Percentiles rank a stretch among this genome's conserved stretches.
Evolutionary conservation across 306 rosid genomes (phyloP).

Genomic region (Fagus crenata): DNA sequence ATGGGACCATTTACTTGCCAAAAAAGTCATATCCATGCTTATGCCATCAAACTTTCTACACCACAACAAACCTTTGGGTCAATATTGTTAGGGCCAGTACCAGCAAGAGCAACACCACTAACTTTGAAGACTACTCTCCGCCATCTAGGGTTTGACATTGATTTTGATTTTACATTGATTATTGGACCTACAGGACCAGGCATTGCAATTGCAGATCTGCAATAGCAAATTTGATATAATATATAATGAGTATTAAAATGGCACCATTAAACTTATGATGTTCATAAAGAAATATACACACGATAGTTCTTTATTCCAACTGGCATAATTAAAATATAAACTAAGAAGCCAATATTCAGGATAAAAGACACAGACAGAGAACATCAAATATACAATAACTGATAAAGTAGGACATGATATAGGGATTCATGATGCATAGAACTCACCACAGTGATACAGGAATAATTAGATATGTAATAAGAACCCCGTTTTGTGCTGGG

Average conservation of each 20-base stretch:
- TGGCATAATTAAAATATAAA: not conserved
- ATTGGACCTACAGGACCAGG: conserved; percentile 58
- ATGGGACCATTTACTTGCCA: conserved; percentile 10
- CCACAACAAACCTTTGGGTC: conserved; percentile 72
- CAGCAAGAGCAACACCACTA: conserved; percentile 90
- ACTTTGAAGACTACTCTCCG: conserved; percentile 92
- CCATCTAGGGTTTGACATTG: conserved; percentile 67
- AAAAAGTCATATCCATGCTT: conserved; percentile 17
- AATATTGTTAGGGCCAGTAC: conserved; percentile 72
- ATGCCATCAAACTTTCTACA: conserved; percentile 3
- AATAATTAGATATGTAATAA: not conserved
- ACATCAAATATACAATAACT: conserved; percentile 1
- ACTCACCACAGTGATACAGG: not conserved
- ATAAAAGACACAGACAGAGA: conserved; percentile 7
- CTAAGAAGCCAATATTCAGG: not conserved
- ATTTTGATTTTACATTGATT: conserved; percentile 63
- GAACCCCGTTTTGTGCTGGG: too few relatives aligned
- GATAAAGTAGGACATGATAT: not conserved
- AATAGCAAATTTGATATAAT: conserved; percentile 5
- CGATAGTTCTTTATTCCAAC: not conserved
- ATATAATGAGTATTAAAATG: not conserved
- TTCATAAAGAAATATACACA: not conserved
- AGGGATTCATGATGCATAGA: conserved; percentile 1
- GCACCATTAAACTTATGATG: not conserved
- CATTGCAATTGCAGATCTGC: conserved; percentile 58